Base-by-base conservation (phyloP, 1,284 basidiomycete species). In the Marasmius sp. region DNA sequence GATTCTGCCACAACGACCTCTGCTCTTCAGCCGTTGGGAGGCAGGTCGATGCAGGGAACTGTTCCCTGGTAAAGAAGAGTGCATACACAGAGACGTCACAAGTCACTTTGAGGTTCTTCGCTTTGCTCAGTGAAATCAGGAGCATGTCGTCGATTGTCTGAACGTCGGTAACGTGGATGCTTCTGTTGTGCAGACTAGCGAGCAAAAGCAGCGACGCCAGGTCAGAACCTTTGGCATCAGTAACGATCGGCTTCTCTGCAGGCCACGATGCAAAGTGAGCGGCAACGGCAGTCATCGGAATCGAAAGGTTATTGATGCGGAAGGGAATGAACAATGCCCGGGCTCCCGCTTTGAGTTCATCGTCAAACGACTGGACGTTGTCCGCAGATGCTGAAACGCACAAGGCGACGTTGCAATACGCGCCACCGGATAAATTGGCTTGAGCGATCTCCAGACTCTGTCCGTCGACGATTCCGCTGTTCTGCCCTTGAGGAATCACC, bases 11-110 rank as follows among this genome's bases (percentile, higher is more conserved):
- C 18, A 99, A 81, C 2, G 89, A 87, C 60, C 84, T 82, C 75
- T 98, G 96, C 69, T 97, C 94, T 59, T 88, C 87, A 1, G 75
- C 73, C 0, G 91, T 82, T 1, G 97, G 96, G 47, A 99, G 82
- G 68, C 86, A 85, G 9, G 76, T 78, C 6, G 88, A 82, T 2
- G 78, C 77, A 5, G 88, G 88, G 79, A 86, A 95, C 67, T 92
- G 85, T 65, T 92, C 89, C 60, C 81, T 83, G 27, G 86, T 87
- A 79, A 95, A 96, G 87, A 98, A 98, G 63, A 99, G 81, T 10
- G 94, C 86, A 76, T 95, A 98, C 57, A 98, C 85, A 9, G 95
- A 89, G 39, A 98, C 94, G 70, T 99, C 97, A 74, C 97, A 98
- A 2, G 96, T 98, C 62, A 98, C 97, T 71, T 93, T 91, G 68